phyloP scores from a whole-genome alignment of 2,329 filamentous ascomycete species.

The Botrytis squamosa region DNA sequence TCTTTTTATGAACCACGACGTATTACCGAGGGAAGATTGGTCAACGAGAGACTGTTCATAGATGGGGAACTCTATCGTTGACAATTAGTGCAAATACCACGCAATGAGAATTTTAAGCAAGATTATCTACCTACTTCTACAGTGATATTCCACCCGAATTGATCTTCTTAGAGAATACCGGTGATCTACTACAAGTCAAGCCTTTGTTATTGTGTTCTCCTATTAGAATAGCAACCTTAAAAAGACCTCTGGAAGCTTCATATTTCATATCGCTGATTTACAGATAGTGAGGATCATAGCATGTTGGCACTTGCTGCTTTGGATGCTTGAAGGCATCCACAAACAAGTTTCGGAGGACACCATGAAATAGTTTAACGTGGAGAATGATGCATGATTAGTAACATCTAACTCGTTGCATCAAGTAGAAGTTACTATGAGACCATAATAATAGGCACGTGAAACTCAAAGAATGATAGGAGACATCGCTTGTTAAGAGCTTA shows the following conservation, averaged over 20 bases:
- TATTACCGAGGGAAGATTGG: constrained; percentile 59
- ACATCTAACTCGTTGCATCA: neutral
- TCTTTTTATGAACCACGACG: constrained; percentile 50
- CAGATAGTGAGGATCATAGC: neutral
- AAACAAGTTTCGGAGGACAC: neutral
- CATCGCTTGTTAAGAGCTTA: neutral
- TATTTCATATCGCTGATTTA: neutral
- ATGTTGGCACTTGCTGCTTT: neutral
- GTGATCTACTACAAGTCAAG: neutral
- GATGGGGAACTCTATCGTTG: constrained; percentile 18
- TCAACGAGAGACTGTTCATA: constrained; percentile 50
- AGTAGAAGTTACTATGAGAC: neutral
- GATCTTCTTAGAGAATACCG: neutral
- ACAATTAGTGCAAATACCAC: constrained; percentile 33
- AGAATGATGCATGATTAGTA: neutral
- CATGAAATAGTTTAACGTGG: neutral
- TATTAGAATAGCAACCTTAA: neutral
- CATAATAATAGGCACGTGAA: neutral
- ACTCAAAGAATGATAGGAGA: neutral
- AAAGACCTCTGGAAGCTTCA: neutral
- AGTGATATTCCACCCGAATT: neutral
- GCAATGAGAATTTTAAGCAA: constrained; percentile 22
- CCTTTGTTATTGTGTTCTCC: neutral
- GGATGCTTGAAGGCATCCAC: neutral
- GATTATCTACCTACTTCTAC: neutral